Conservation (phyloP, 2,329 filamentous ascomycete genomes). For the Coniochaeta prunicola region DNA sequence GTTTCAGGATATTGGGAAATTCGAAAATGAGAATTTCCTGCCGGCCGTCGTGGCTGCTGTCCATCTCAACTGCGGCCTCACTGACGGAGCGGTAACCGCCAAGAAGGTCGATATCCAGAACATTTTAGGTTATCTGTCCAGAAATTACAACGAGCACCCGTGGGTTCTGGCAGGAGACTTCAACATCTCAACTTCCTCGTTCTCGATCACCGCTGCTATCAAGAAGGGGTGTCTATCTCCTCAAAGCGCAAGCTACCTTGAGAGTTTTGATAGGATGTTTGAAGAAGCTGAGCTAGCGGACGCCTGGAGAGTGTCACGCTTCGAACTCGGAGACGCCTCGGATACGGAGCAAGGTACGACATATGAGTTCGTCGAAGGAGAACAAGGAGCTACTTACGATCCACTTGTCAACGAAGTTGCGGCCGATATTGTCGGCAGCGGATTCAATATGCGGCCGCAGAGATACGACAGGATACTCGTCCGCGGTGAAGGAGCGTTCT, state of each 20-base stretch:
- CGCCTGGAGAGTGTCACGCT: conserved; percentile 38
- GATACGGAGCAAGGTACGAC: conserved; percentile 22
- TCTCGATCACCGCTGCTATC: conserved; percentile 45
- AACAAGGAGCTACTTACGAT: conserved; percentile 60
- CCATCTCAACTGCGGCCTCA: conserved; percentile 55
- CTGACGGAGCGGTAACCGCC: conserved; percentile 46
- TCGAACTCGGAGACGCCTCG: conserved; percentile 34
- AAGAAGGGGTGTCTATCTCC: conserved; percentile 45
- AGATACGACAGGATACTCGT: conserved; percentile 59
- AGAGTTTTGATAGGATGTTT: conserved; percentile 38
- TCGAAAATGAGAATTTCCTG: conserved; percentile 15
- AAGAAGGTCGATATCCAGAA: conserved; percentile 50
- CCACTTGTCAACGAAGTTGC: conserved; percentile 50
- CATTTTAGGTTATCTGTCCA: conserved; percentile 37
- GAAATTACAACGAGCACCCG: conserved; percentile 32
- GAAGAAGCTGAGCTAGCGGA: conserved; percentile 41
- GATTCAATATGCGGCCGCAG: conserved; percentile 49
- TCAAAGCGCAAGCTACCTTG: conserved; percentile 34
- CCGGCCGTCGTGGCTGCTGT: conserved; percentile 47
- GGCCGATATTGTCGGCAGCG: conserved; percentile 36
- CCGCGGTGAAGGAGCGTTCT: conserved; percentile 30
- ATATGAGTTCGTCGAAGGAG: conserved; percentile 41
- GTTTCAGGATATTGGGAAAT: conserved; percentile 24
- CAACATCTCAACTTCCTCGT: conserved; percentile 53
- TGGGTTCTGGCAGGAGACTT: conserved; percentile 58